Conservation (phyloP, 2,329 filamentous ascomycete genomes). For the Keithomyces neogunnii region DNA sequence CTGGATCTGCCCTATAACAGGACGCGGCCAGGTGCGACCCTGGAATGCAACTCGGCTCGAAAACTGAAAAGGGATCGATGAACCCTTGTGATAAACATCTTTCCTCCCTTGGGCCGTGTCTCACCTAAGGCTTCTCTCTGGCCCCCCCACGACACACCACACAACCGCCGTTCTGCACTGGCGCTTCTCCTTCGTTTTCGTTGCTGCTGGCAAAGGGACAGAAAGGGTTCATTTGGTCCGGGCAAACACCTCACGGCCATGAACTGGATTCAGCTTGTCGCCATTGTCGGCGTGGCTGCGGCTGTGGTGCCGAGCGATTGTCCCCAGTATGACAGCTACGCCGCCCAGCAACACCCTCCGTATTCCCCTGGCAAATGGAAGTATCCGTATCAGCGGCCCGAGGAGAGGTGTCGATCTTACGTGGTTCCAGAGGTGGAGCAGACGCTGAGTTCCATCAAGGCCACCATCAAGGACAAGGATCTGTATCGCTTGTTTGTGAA, state of each 20-base stretch:
- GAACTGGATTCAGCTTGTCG: slow-evolving; percentile 5
- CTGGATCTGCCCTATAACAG: no score
- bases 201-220: no score
- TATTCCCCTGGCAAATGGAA: slow-evolving; percentile 67
- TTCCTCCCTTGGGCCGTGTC: not conserved
- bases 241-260: not conserved
- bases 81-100: not conserved
- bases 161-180: no score
- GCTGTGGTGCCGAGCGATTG: slow-evolving; percentile 19
- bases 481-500: slow-evolving; percentile 64
- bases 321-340: slow-evolving; percentile 27
- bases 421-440: slow-evolving; percentile 67
- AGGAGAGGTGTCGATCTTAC: slow-evolving; percentile 71
- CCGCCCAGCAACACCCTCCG: slow-evolving; percentile 48
- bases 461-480: slow-evolving; percentile 66
- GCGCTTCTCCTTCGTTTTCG: no score
- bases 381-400: slow-evolving; percentile 74
- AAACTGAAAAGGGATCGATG: not conserved
- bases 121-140: not conserved
- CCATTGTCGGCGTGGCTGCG: slow-evolving; percentile 24
- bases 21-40: not conserved
- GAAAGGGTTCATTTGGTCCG: no score
- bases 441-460: slow-evolving; percentile 59
- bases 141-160: no score
- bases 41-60: not conserved